These are phyloP conservation scores for Calonectria ilicicola DNA, from an alignment of 2,329 filamentous ascomycete species.

Conservation along the genomic window DNA sequence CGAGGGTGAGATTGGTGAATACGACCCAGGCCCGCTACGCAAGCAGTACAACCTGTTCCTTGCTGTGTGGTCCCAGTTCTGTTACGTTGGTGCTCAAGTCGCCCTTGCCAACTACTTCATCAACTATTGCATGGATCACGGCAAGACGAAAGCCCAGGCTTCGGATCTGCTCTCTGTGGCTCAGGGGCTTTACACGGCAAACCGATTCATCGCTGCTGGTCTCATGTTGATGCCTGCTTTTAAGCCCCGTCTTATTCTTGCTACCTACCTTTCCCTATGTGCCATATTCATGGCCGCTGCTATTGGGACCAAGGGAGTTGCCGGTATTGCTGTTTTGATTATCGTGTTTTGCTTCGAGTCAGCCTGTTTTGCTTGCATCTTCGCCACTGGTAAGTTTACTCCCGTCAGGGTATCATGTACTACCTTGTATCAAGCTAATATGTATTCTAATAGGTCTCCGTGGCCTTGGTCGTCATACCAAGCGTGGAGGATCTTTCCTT, in stretches of 20 bases:
- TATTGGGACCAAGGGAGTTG: constrained; percentile 63
- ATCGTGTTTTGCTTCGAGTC: constrained; percentile 68
- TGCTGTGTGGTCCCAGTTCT: constrained; percentile 71
- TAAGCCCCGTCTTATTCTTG: constrained; percentile 67
- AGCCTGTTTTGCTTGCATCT: constrained; percentile 70
- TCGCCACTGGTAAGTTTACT: constrained; percentile 39
- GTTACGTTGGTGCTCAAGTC: constrained; percentile 71
- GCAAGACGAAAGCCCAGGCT: constrained; percentile 30
- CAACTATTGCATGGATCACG: constrained; percentile 56
- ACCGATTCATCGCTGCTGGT: constrained; percentile 67
- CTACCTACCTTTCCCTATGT: constrained; percentile 62
- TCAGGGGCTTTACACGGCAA: constrained; percentile 70
- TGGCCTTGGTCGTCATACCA: constrained; percentile 75
- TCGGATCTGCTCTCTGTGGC: constrained; percentile 68
- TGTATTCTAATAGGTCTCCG: constrained; percentile 56
- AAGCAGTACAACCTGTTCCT: constrained; percentile 73
- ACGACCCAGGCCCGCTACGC: constrained; percentile 62
- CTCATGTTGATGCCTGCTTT: constrained; percentile 64
- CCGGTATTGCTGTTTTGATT: constrained; percentile 67
- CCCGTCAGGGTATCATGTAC: not conserved
- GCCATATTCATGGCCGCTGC: constrained; percentile 67
- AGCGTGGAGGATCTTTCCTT: constrained; percentile 74
- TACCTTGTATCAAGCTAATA: constrained; percentile 49
- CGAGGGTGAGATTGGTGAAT: constrained; percentile 54
- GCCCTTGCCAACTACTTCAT: constrained; percentile 67